Evolutionary conservation across 495 filamentous ascomycete genomes (phyloP), one percentile per base, ranked within the genome.

Genomic region (Venustampulla echinocandica): DNA sequence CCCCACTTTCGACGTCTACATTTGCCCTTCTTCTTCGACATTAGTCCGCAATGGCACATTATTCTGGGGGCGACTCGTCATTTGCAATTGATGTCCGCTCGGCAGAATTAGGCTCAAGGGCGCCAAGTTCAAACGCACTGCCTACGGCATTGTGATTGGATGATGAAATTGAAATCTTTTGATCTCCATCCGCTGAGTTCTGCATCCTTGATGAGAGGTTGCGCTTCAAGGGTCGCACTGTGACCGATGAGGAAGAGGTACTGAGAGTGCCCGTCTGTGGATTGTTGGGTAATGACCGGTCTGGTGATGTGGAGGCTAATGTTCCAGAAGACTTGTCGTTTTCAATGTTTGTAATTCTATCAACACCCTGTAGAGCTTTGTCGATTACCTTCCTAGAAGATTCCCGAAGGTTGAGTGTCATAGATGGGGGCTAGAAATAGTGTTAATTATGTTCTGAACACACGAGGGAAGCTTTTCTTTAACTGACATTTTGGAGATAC

Each of bases 401-500:
- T 20, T 22, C 49, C 21, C 52, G 50, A 11, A 59, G 47, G 30
- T 56, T 47, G 10, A 53, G 43, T 10, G 43, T 37, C 1, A 20
- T 7, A 2, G 51, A 27, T 7, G 50, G 24, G 32, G 43, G 39
- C 56, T 59, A 21, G 15, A 19, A 19, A 22, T n/a, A 13, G 19
- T 14, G 39, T 15, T 41, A 34, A n/a, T n/a, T 36, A 19, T n/a
- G n/a, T 25, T 32, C 18, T 44, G 23, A 32, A 4, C 25, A 25
- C 25, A 15, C 2, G 3, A 32, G 10, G 10, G 14, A 39, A 25
- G n/a, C n/a, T n/a, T n/a, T n/a, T n/a, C n/a, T n/a, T n/a, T n/a
- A n/a, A n/a, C 47, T 28, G 23, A 60, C 57, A 47, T 57, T 53
- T 46, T 54, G 47, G 43, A 60, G 52, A 55, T 60, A 60, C 19